These are phyloP conservation scores for Chytriomyces hyalinus DNA, from an alignment of 192 early-diverging fungal species.

Conservation along the genomic window DNA sequence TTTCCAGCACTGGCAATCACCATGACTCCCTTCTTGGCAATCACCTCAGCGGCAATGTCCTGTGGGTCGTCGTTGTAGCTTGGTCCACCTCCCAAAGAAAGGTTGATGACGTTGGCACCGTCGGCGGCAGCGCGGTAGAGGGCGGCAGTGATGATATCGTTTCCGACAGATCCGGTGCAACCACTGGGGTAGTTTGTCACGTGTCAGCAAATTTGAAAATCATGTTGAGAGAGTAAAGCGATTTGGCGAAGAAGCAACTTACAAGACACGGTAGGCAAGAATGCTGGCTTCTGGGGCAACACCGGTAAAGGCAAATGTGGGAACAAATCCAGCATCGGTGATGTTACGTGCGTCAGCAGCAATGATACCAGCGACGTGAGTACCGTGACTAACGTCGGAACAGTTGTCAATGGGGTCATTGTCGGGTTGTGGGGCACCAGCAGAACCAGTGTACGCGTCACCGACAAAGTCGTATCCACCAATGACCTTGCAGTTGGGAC, in stretches of 20 bases:
- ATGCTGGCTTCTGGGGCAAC: constrained; percentile 83
- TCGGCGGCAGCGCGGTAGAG: constrained; percentile 73
- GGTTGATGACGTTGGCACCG: constrained; percentile 81
- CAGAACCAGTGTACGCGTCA: constrained; percentile 38
- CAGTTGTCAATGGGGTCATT: constrained; percentile 56
- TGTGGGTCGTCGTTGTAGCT: constrained; percentile 67
- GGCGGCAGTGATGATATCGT: constrained; percentile 78
- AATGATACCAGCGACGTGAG: constrained; percentile 59
- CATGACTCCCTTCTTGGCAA: constrained; percentile 46
- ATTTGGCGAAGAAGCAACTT: neutral
- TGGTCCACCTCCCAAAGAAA: constrained; percentile 75
- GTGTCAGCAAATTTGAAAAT: neutral
- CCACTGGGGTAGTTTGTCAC: neutral
- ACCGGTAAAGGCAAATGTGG: constrained; percentile 53
- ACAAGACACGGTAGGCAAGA: constrained; percentile 74
- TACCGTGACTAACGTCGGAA: constrained; percentile 50
- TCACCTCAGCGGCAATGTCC: constrained; percentile 59
- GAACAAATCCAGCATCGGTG: constrained; percentile 13
- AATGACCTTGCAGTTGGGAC: constrained; percentile 46
- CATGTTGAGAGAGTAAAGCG: constrained; percentile 25
- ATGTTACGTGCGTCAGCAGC: constrained; percentile 43
- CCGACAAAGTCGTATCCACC: constrained; percentile 53
- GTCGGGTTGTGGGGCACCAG: constrained; percentile 34
- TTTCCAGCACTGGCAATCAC: constrained; percentile 77
- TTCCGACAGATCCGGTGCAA: constrained; percentile 61